Conservation (phyloP, 176 grass and related monocot genomes). For the Cenchrus purpureus region DNA sequence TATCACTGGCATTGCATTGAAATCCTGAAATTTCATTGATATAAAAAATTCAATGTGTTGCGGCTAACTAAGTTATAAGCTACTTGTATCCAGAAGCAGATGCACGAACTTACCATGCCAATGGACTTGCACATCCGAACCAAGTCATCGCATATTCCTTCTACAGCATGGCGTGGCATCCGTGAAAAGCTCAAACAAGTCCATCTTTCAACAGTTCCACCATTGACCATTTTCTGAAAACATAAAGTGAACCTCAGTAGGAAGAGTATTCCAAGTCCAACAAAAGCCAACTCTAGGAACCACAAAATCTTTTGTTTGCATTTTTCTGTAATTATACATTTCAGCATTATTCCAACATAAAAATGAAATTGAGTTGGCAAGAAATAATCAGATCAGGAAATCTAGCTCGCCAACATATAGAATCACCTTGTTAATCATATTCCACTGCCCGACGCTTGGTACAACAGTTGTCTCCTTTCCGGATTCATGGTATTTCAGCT, state of each 20-base stretch:
- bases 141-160: slow-evolving; percentile 49
- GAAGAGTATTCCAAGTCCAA: not conserved
- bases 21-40: slow-evolving; percentile 42
- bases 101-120: slow-evolving; percentile 60
- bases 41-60: not conserved
- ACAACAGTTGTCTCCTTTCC: slow-evolving; percentile 66
- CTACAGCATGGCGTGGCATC: not conserved
- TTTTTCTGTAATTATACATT: not conserved
- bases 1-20: slow-evolving; percentile 48
- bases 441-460: slow-evolving; percentile 71
- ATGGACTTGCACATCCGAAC: slow-evolving; percentile 65
- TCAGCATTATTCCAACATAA: not conserved
- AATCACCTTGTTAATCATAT: slow-evolving; percentile 83
- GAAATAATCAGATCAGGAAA: not conserved
- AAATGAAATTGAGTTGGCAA: slow-evolving; percentile 8
- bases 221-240: slow-evolving; percentile 73
- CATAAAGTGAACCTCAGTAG: slow-evolving; percentile 23
- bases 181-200: slow-evolving; percentile 68
- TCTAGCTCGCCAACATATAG: slow-evolving; percentile 7
- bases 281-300: not conserved
- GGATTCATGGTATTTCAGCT: slow-evolving; percentile 75
- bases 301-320: slow-evolving; percentile 6
- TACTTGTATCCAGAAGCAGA: not conserved
- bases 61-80: not conserved
- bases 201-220: slow-evolving; percentile 57